Evolutionary conservation across 108 stramenopile species (phyloP).

Genomic region (Conticribra guillardii): DNA sequence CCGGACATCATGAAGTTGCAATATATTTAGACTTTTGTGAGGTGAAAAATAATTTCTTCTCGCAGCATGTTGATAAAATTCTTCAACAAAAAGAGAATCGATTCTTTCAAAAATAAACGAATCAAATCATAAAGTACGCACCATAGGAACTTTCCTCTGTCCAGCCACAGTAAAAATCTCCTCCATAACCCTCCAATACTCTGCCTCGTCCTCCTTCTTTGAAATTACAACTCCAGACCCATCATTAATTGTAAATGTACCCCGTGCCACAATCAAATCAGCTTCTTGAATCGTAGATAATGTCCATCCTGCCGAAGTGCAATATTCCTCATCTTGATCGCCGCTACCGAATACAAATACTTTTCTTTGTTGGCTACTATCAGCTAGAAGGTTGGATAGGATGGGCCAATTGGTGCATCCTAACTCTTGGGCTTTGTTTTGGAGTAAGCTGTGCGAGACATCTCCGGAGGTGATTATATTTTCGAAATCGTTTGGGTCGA

Average conservation of each 20-base stretch:
- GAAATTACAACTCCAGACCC: constrained; percentile 38
- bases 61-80: too few relatives aligned
- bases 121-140: not conserved
- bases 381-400: constrained; percentile 17
- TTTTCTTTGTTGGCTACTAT: constrained; percentile 20
- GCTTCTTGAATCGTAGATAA: constrained; percentile 84
- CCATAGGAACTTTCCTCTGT: constrained; percentile 77
- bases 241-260: constrained; percentile 73
- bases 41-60: too few relatives aligned
- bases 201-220: constrained; percentile 56
- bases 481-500: constrained; percentile 62
- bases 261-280: constrained; percentile 86
- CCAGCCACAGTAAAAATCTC: constrained; percentile 61
- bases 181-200: constrained; percentile 61
- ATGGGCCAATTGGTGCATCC: constrained; percentile 33
- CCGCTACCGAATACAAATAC: constrained; percentile 91
- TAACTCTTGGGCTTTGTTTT: constrained; percentile 25
- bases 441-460: constrained; percentile 53
- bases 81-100: too few relatives aligned
- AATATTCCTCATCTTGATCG: constrained; percentile 86
- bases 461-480: constrained; percentile 85
- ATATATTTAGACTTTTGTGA: too few relatives aligned
- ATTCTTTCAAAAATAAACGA: not conserved
- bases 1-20: too few relatives aligned
- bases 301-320: constrained; percentile 75